Evolutionary conservation across 768 basidiomycete species (phyloP).

Genomic region (Agrocybe chaxingu): DNA sequence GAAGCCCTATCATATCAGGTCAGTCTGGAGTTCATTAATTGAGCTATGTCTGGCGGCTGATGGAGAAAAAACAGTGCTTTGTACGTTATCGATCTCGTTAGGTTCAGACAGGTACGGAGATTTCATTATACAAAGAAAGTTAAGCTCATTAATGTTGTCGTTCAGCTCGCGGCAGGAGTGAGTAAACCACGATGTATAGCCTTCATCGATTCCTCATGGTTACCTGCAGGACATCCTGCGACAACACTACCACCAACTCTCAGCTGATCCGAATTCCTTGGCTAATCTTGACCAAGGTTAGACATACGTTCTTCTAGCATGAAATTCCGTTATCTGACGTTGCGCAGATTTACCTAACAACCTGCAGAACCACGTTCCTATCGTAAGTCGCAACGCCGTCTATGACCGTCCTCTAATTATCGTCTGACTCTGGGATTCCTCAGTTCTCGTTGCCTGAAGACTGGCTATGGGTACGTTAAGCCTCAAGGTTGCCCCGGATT

Average conservation of each 20-base stretch:
- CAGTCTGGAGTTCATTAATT: conserved; percentile 15
- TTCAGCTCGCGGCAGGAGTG: conserved; percentile 53
- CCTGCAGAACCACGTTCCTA: conserved; percentile 87
- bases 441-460: conserved; percentile 87
- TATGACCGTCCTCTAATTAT: not conserved
- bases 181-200: conserved; percentile 9
- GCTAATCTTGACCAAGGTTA: conserved; percentile 93
- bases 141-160: conserved; percentile 1
- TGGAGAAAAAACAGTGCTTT: conserved; percentile 58
- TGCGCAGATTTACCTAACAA: conserved; percentile 89
- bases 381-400: conserved; percentile 50
- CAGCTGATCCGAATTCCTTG: conserved; percentile 90
- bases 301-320: conserved; percentile 1
- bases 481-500: not conserved
- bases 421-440: not conserved
- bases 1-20: conserved; percentile 94
- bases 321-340: not conserved
- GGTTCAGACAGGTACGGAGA: conserved; percentile 77
- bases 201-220: conserved; percentile 3
- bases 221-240: conserved; percentile 73
- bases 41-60: not conserved
- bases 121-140: not conserved
- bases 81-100: conserved; percentile 92
- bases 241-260: conserved; percentile 89
- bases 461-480: conserved; percentile 84